Conservation (phyloP, 2,329 filamentous ascomycete species). For the Colletotrichum costaricense region DNA sequence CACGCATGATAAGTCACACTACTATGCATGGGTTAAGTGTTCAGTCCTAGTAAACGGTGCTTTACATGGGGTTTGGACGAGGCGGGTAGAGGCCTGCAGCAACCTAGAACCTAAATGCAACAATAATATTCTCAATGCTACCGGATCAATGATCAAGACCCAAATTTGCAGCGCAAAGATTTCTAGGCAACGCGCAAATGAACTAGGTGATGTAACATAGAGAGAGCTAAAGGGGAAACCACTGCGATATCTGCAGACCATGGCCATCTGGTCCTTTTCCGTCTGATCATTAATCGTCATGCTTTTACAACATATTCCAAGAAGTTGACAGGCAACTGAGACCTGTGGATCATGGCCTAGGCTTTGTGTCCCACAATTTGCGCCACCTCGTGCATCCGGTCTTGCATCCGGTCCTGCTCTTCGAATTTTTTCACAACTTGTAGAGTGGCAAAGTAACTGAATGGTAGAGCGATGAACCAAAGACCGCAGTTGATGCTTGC, state of each 20-base stretch:
- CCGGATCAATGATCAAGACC: too few relatives aligned
- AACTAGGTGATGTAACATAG: background rate
- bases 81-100: background rate
- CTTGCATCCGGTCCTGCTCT: constrained; percentile 42
- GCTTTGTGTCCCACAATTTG: too few relatives aligned
- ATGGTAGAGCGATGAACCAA: constrained; percentile 54
- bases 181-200: background rate
- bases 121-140: background rate
- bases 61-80: background rate
- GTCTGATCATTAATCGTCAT: too few relatives aligned
- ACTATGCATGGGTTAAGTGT: background rate
- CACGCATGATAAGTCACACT: background rate
- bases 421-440: constrained; percentile 53
- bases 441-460: constrained; percentile 56
- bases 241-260: background rate
- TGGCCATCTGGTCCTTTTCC: background rate
- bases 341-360: background rate
- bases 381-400: background rate
- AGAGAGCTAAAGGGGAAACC: background rate
- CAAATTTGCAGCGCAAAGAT: background rate
- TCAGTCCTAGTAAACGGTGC: background rate
- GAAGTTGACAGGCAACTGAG: background rate
- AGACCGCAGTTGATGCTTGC: constrained; percentile 54
- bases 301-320: background rate
- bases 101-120: background rate